phyloP scores from a whole-genome alignment of 345 rosid genomes.

The Microcos paniculata region DNA sequence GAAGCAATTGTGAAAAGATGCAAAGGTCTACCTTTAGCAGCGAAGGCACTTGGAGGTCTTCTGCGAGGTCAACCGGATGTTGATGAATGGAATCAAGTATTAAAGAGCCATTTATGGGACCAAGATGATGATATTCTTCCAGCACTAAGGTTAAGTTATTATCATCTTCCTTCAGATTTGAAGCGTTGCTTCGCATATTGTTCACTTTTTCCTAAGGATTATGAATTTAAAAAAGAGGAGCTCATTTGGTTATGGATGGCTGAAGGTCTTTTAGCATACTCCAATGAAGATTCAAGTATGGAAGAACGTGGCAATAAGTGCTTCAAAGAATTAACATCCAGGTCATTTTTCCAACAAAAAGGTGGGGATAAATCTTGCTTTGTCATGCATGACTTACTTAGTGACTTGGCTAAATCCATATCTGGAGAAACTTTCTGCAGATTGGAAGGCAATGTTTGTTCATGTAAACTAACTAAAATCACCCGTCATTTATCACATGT shows the following conservation, averaged over 20 bases:
- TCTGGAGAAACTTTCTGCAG: slow-evolving; percentile 7
- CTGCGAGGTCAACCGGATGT: too few relatives aligned
- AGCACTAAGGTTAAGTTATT: too few relatives aligned
- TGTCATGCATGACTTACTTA: slow-evolving; percentile 13
- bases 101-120: slow-evolving; percentile 20
- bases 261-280: slow-evolving; percentile 2
- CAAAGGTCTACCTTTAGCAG: too few relatives aligned
- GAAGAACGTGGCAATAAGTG: slow-evolving; percentile 1
- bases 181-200: too few relatives aligned
- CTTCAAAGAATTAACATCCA: not conserved
- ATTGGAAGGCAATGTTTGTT: not conserved
- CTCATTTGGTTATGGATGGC: slow-evolving; percentile 26
- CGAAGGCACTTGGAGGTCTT: too few relatives aligned
- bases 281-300: too few relatives aligned
- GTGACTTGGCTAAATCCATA: slow-evolving; percentile 1
- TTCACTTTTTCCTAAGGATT: too few relatives aligned
- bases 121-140: slow-evolving; percentile 17
- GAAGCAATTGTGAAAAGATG: too few relatives aligned
- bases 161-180: too few relatives aligned
- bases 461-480: not conserved
- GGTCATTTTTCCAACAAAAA: slow-evolving; percentile 13
- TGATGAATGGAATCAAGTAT: slow-evolving; percentile 18
- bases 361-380: not conserved
- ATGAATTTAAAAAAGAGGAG: slow-evolving; percentile 21
- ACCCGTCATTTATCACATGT: slow-evolving; percentile 17